A percentile compares a stretch with the other conserved stretches of the same genome.
phyloP scores from a whole-genome alignment of 2,329 filamentous ascomycete genomes.

The Talaromyces islandicus region DNA sequence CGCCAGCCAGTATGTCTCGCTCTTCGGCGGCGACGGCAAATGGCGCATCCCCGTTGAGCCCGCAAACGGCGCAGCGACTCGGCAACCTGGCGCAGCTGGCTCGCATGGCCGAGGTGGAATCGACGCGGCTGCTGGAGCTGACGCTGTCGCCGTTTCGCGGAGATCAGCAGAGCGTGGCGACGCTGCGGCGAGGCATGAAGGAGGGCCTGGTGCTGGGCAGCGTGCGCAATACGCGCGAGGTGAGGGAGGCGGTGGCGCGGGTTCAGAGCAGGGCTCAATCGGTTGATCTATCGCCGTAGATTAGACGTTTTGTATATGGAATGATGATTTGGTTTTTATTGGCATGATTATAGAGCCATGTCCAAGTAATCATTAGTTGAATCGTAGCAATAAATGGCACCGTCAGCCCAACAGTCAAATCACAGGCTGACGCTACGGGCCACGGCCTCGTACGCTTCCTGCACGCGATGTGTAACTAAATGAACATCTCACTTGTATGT shows the following conservation, averaged over 20 bases:
- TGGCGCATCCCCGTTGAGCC: conserved; percentile 29
- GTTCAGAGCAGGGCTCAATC: conserved; percentile 48
- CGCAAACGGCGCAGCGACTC: conserved; percentile 57
- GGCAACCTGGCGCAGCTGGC: conserved; percentile 59
- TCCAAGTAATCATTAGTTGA: too few species aligned
- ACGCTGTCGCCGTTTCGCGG: conserved; percentile 76
- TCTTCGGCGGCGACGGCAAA: conserved; percentile 23
- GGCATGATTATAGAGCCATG: too few species aligned
- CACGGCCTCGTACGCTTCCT: background rate
- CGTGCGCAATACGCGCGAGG: conserved; percentile 71
- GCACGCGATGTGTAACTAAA: too few species aligned
- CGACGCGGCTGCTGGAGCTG: conserved; percentile 63
- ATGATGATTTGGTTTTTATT: too few species aligned
- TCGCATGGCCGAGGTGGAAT: conserved; percentile 61
- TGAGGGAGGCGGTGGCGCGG: conserved; percentile 68
- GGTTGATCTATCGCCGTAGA: background rate
- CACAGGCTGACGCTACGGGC: background rate
- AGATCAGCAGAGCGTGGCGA: conserved; percentile 59
- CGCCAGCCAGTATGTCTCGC: conserved; percentile 51
- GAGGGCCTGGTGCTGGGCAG: conserved; percentile 87
- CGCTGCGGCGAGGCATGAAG: conserved; percentile 66
- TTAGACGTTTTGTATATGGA: background rate
- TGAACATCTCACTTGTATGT: too few species aligned
- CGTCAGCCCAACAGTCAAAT: background rate
- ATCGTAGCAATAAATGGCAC: too few species aligned